phyloP scores from a whole-genome alignment of 139 green algal species.

The Marvania coccoides region DNA sequence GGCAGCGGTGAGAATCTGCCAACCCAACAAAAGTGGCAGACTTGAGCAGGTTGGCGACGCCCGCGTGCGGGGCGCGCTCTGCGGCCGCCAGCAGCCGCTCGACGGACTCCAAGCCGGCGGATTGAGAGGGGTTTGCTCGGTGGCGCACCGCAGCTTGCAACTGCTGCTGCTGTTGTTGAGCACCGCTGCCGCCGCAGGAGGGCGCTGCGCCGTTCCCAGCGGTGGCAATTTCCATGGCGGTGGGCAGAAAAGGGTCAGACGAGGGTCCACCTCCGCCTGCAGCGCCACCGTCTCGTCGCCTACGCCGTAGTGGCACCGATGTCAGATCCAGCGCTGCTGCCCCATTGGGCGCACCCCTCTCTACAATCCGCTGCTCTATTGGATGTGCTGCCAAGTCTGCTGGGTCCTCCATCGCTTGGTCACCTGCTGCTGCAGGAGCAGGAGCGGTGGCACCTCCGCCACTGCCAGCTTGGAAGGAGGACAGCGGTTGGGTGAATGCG shows the following conservation, averaged over 20 bases:
- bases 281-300: neutral
- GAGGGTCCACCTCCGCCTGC: neutral
- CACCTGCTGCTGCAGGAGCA: neutral
- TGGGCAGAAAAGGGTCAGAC: slow-evolving; percentile 15
- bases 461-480: neutral
- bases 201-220: neutral
- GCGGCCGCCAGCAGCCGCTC: slow-evolving; percentile 49
- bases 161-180: neutral
- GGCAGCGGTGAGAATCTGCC: slow-evolving; percentile 46
- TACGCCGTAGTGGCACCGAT: neutral
- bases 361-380: neutral
- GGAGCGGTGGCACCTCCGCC: neutral
- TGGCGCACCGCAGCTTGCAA: neutral
- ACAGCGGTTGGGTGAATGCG: slow-evolving; percentile 30
- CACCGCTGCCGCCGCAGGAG: neutral
- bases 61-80: slow-evolving; percentile 33
- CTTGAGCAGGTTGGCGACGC: slow-evolving; percentile 59
- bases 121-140: neutral
- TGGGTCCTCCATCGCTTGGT: neutral
- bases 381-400: neutral
- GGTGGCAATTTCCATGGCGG: slow-evolving; percentile 19
- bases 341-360: neutral
- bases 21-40: slow-evolving; percentile 75
- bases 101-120: slow-evolving; percentile 1
- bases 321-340: neutral